Percentiles rank a stretch among this genome's conserved stretches.
Evolutionary conservation across 306 rosid species (phyloP).

Genomic region (Prunus campanulata): DNA sequence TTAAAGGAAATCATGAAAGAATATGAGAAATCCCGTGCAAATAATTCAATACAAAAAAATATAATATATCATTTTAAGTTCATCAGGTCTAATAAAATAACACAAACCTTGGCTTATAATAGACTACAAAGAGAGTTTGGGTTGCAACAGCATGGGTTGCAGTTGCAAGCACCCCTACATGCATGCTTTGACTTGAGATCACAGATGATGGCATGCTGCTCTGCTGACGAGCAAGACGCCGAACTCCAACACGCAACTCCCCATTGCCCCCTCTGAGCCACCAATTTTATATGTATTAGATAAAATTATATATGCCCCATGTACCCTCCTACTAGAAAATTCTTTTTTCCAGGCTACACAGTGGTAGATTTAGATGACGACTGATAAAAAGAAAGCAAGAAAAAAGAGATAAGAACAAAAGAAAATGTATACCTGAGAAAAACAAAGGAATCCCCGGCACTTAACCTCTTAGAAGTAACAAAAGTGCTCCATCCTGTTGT

Average conservation of each 20-base stretch:
- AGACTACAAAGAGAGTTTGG: constrained; percentile 71
- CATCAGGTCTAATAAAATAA: constrained; percentile 4
- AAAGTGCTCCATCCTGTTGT: constrained; percentile 98
- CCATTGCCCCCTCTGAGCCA: constrained; percentile 65
- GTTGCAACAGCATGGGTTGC: constrained; percentile 92
- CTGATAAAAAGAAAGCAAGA: neutral
- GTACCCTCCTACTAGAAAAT: neutral
- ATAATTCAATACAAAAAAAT: neutral
- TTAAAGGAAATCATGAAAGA: constrained; percentile 16
- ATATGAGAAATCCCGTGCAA: constrained; percentile 4
- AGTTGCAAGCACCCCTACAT: constrained; percentile 93
- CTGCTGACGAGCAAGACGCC: constrained; percentile 78
- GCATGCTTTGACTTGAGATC: constrained; percentile 95
- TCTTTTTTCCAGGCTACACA: neutral
- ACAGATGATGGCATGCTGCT: constrained; percentile 89
- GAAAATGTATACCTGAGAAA: constrained; percentile 59
- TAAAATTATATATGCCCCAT: neutral
- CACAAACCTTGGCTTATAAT: constrained; percentile 83
- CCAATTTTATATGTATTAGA: constrained; percentile 24
- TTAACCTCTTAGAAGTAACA: constrained; percentile 88
- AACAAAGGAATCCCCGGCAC: constrained; percentile 89
- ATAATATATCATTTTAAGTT: neutral
- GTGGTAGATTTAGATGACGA: neutral
- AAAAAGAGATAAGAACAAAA: neutral
- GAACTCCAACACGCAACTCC: constrained; percentile 84